Conservation (phyloP, 345 rosid species). For the Salix suchowensis region DNA sequence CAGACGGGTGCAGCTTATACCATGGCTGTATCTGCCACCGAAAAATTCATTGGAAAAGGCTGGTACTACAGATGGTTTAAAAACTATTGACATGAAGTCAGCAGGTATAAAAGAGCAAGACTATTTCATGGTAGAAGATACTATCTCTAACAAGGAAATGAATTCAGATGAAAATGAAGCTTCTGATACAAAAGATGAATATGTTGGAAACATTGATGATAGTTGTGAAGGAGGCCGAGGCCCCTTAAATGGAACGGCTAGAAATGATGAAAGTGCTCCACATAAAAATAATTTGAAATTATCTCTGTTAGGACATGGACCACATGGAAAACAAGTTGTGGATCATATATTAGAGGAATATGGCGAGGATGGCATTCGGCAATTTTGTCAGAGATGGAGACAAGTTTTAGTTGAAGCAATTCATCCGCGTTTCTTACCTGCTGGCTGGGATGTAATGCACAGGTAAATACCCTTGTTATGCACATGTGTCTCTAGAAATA, state of each 20-base stretch:
- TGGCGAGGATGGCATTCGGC: conserved; percentile 69
- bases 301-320: conserved; percentile 93
- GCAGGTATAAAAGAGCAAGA: conserved; percentile 12
- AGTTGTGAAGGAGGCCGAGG: conserved; percentile 12
- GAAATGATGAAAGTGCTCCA: conserved; percentile 23
- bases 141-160: conserved; percentile 10
- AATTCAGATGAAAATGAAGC: conserved; percentile 23
- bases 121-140: conserved; percentile 8
- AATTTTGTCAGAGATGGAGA: conserved; percentile 94
- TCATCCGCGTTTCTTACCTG: conserved; percentile 77
- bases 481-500: neutral
- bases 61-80: conserved; percentile 12
- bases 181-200: conserved; percentile 22
- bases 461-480: conserved; percentile 36
- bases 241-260: conserved; percentile 19
- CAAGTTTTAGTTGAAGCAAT: conserved; percentile 77
- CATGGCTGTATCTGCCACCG: conserved; percentile 1
- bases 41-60: conserved; percentile 9
- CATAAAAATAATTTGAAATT: conserved; percentile 53
- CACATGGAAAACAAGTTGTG: conserved; percentile 86
- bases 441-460: conserved; percentile 89
- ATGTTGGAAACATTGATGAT: conserved; percentile 26
- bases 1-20: conserved; percentile 17
- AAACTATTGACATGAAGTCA: conserved; percentile 11
- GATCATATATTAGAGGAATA: conserved; percentile 51